Evolutionary conservation across 2,329 filamentous ascomycete genomes (phyloP), one percentile per base, ranked within the genome.

Genomic region (Alternaria consortialis): DNA sequence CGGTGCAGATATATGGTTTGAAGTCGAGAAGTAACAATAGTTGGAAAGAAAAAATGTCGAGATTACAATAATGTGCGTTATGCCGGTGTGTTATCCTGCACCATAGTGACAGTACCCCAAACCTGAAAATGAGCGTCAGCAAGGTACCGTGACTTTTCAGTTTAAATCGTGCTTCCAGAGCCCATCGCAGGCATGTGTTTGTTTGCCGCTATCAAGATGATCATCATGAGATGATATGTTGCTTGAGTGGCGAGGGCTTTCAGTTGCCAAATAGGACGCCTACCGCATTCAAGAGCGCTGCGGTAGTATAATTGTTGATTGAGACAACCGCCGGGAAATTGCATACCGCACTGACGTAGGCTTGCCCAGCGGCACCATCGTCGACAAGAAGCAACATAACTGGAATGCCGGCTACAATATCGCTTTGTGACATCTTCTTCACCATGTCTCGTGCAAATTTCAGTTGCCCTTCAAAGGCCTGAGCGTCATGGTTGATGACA

Each of bases 401-500:
- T 2, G 76, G 74, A 4, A 75, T 65, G 7, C 53, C 58, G 3
- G 54, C 55, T 48, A 73, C 62, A 20, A 65, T 55, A 3, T 54
- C 46, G 52, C 57, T 63, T 13, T 67, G 66, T 12, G 52, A 42
- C 20, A 69, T 66, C 27, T 65, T 71, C 27, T 53, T 61, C 27
- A 58, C 46, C 6, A 76, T 55, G 34, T 68, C 68, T 31, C 64
- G 56, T 3, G 74, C 74, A 36, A 79, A 79, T 15, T 60, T 66
- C n/a, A 68, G 43, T 43, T 79, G 77, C 34, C 70, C 65, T 43
- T 75, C 70, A 53, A 73, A 77, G 1, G 71, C 74, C 25, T 66
- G 60, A 2, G 64, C 29, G 36, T 72, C 66, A 52, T 66, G 61
- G 20, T 42, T 51, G 39, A 72, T 56, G 20, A 77, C 69, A 47